phyloP scores from a whole-genome alignment of 768 basidiomycete genomes.

The Boletus tomentosulus region DNA sequence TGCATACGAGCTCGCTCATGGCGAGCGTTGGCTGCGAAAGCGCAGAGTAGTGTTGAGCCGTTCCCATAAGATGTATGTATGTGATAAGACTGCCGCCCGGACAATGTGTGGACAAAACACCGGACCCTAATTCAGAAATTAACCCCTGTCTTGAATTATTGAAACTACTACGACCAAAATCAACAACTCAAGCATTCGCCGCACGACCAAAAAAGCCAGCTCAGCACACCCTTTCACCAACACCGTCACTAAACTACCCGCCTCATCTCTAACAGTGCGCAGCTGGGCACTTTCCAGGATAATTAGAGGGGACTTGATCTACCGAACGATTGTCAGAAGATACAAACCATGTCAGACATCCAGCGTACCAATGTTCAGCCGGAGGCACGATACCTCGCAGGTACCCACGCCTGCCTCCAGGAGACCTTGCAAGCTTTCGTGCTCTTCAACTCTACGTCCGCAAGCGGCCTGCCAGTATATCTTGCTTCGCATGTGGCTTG shows the following conservation, averaged over 20 bases:
- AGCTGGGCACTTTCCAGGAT: slow-evolving; percentile 4
- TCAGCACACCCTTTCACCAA: not conserved
- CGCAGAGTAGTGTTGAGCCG: slow-evolving; percentile 49
- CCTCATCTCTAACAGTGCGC: slow-evolving; percentile 5
- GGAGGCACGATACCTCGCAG: slow-evolving; percentile 16
- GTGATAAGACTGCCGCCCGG: slow-evolving; percentile 6
- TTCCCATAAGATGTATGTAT: slow-evolving; percentile 16
- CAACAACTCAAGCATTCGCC: not conserved
- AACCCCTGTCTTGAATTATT: slow-evolving; percentile 5
- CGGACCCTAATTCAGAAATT: slow-evolving; percentile 22
- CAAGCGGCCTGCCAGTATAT: slow-evolving; percentile 42
- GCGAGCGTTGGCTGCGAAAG: slow-evolving; percentile 61
- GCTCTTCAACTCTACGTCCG: slow-evolving; percentile 31
- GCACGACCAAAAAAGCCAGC: not conserved
- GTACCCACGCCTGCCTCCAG: slow-evolving; percentile 14
- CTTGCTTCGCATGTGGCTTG: slow-evolving; percentile 31
- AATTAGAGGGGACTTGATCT: slow-evolving; percentile 11
- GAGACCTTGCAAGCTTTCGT: slow-evolving; percentile 24
- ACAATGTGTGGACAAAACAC: not conserved
- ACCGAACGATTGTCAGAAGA: not conserved
- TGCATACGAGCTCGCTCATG: slow-evolving; percentile 77
- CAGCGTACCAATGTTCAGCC: slow-evolving; percentile 16
- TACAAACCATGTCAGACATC: not conserved
- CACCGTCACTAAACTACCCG: not conserved
- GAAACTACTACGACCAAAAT: not conserved